These are phyloP conservation scores for Sesbania bispinosa DNA, from an alignment of 306 rosid species.

Conservation along the genomic window DNA sequence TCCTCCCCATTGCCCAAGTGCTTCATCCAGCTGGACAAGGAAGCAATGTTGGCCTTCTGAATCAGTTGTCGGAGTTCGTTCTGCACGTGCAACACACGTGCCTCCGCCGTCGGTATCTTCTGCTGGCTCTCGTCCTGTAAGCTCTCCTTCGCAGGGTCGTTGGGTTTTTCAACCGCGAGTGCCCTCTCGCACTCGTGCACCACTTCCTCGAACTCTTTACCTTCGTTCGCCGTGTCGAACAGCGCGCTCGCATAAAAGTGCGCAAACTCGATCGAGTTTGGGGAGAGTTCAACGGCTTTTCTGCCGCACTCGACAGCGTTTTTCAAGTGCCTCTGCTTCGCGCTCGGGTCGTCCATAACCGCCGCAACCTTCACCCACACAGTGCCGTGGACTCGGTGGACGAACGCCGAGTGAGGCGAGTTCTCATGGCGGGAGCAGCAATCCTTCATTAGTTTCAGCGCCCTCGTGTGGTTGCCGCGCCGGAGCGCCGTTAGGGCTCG, in stretches of 20 bases:
- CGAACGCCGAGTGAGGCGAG: conserved; percentile 52
- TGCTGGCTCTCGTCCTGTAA: conserved; percentile 86
- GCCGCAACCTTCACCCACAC: conserved; percentile 68
- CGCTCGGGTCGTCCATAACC: conserved; percentile 55
- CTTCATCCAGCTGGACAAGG: conserved; percentile 87
- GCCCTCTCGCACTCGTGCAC: conserved; percentile 86
- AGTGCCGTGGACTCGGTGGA: conserved; percentile 81
- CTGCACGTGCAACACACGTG: conserved; percentile 62
- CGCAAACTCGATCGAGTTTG: conserved; percentile 74
- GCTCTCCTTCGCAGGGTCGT: conserved; percentile 88
- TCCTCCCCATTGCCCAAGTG: conserved; percentile 84
- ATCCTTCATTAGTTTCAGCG: conserved; percentile 83
- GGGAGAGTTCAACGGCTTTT: conserved; percentile 71
- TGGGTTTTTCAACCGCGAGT: conserved; percentile 60
- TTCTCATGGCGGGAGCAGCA: conserved; percentile 50
- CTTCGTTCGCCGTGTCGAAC: conserved; percentile 74
- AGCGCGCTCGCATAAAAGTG: conserved; percentile 74
- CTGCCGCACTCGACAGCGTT: conserved; percentile 69
- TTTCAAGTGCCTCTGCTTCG: conserved; percentile 71
- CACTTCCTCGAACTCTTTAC: conserved; percentile 81
- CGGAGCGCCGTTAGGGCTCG: conserved; percentile 76
- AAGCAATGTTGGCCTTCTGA: conserved; percentile 84
- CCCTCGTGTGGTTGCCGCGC: conserved; percentile 87
- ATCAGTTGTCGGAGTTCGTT: conserved; percentile 74
- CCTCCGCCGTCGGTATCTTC: conserved; percentile 46